Percentiles rank a stretch among this genome's conserved stretches.
Evolutionary conservation across 2,329 filamentous ascomycete genomes (phyloP).

Genomic region (Cryoendolithus antarcticus): DNA sequence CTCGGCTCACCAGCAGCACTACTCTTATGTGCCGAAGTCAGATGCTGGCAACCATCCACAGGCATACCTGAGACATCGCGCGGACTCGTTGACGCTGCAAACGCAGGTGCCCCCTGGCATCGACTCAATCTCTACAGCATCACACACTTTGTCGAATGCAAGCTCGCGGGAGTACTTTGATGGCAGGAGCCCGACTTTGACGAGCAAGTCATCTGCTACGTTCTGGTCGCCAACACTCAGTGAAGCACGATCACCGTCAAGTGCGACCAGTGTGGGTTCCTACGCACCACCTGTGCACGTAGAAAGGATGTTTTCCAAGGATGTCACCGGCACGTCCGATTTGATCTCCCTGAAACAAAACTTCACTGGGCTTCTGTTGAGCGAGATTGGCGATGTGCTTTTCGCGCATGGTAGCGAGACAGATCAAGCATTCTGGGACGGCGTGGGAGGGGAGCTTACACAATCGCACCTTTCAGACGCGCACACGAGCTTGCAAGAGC

Average conservation of each 20-base stretch:
- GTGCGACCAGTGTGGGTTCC: slow-evolving; percentile 44
- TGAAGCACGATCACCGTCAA: slow-evolving; percentile 50
- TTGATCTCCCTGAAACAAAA: slow-evolving; percentile 24
- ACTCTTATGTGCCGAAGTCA: too few relatives aligned
- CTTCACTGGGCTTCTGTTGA: slow-evolving; percentile 75
- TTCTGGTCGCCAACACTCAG: slow-evolving; percentile 84
- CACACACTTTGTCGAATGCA: slow-evolving; percentile 17
- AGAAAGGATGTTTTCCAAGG: too few relatives aligned
- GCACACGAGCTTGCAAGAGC: too few relatives aligned
- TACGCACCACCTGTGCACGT: too few relatives aligned
- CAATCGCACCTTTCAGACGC: slow-evolving; percentile 10
- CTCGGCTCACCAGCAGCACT: too few relatives aligned
- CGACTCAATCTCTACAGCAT: slow-evolving; percentile 15
- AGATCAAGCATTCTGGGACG: slow-evolving; percentile 66
- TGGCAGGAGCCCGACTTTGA: slow-evolving; percentile 52
- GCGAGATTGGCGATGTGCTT: slow-evolving; percentile 76
- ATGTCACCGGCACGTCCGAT: too few relatives aligned
- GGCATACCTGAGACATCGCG: slow-evolving; percentile 1
- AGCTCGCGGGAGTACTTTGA: slow-evolving; percentile 55
- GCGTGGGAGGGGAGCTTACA: slow-evolving; percentile 35
- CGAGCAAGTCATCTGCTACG: slow-evolving; percentile 63
- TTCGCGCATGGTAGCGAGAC: slow-evolving; percentile 88
- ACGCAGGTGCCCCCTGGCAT: slow-evolving; percentile 13
- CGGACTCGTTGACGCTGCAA: slow-evolving; percentile 11
- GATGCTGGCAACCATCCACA: neutral